A percentile compares a stretch with the other conserved stretches of the same genome.
Conservation (phyloP, 2,329 filamentous ascomycete genomes). For the Aureobasidium pullulans region DNA sequence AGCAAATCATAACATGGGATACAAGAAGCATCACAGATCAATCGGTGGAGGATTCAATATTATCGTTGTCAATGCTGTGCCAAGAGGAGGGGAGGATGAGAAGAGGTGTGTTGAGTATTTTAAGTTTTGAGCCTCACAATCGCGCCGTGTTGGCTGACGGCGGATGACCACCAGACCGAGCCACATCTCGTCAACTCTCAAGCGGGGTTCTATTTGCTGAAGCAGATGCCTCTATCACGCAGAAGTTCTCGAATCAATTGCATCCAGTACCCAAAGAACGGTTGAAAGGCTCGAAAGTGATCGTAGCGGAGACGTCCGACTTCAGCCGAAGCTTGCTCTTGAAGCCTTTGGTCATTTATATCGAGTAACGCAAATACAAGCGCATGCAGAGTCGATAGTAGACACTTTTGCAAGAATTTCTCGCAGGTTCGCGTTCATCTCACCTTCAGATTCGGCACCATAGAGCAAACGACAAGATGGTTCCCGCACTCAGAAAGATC, state of each 20-base stretch:
- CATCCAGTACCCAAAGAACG: neutral
- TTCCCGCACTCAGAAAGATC: constrained; percentile 32
- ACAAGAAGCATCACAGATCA: neutral
- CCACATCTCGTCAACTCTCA: neutral
- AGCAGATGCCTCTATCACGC: neutral
- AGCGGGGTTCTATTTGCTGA: neutral
- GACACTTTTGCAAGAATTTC: neutral
- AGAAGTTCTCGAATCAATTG: neutral
- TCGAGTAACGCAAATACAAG: constrained; percentile 12
- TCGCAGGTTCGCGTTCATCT: neutral
- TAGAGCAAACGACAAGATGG: constrained; percentile 3
- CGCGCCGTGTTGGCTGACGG: neutral
- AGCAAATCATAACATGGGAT: neutral
- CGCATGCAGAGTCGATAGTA: neutral
- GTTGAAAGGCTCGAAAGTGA: neutral
- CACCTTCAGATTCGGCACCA: neutral
- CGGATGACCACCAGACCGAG: neutral
- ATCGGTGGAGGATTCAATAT: neutral
- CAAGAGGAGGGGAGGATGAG: neutral
- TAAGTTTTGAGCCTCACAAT: neutral
- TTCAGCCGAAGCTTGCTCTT: neutral
- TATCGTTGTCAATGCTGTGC: neutral
- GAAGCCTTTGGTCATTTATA: constrained; percentile 11
- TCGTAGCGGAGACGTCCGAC: neutral
- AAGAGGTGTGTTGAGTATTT: neutral